Conservation (phyloP, 2,329 filamentous ascomycete genomes). For the Colletotrichum sp. region DNA sequence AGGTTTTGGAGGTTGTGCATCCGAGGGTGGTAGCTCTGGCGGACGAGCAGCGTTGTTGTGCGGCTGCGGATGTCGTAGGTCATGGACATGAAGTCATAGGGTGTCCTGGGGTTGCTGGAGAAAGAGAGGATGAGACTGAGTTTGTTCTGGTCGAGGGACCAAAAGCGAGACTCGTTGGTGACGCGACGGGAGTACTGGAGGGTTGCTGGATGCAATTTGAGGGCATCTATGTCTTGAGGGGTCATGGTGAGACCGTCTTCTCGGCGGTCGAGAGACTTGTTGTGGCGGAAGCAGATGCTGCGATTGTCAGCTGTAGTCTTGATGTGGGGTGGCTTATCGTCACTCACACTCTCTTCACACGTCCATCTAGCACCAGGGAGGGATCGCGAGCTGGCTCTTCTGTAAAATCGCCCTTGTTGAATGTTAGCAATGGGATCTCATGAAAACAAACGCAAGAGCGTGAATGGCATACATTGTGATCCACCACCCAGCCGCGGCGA, state of each 20-base stretch:
- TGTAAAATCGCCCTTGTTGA: constrained; percentile 3
- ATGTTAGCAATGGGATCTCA: not conserved
- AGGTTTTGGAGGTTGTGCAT: constrained; percentile 46
- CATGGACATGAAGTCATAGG: constrained; percentile 53
- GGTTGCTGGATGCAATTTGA: constrained; percentile 43
- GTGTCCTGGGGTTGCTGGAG: constrained; percentile 46
- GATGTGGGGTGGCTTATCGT: rapidly evolving
- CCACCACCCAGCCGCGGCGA: constrained; percentile 31
- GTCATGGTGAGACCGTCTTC: constrained; percentile 41
- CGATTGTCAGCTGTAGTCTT: not conserved
- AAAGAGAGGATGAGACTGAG: constrained; percentile 50
- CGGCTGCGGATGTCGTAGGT: constrained; percentile 44
- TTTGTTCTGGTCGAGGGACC: constrained; percentile 40
- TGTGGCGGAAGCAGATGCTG: constrained; percentile 41
- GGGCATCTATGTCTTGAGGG: constrained; percentile 34
- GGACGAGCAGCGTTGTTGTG: constrained; percentile 44
- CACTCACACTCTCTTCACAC: constrained; percentile 39
- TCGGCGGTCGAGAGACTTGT: constrained; percentile 32
- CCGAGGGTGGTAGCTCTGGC: constrained; percentile 47
- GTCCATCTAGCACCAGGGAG: constrained; percentile 31
- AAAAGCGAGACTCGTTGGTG: constrained; percentile 44
- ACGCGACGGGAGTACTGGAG: constrained; percentile 42
- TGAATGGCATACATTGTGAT: constrained; percentile 28
- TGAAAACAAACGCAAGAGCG: rapidly evolving
- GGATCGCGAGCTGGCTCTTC: constrained; percentile 16